These are phyloP conservation scores for Penicillium manginii DNA, from an alignment of 495 filamentous ascomycete species.

Conservation along the genomic window DNA sequence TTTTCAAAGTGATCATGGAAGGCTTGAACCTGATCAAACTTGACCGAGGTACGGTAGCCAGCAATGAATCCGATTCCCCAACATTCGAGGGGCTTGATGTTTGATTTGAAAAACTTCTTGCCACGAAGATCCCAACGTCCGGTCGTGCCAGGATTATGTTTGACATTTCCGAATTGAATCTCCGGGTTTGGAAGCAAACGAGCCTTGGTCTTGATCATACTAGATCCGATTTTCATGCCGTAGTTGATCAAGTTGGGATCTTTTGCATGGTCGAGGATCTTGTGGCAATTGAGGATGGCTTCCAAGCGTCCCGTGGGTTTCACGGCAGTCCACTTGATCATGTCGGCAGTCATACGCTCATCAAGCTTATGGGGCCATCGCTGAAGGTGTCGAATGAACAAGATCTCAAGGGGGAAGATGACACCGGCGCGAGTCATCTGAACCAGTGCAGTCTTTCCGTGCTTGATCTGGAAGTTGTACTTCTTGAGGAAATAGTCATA, in stretches of 20 bases:
- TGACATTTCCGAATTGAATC: slow-evolving; percentile 62
- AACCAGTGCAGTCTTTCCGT: slow-evolving; percentile 67
- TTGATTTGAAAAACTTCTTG: slow-evolving; percentile 69
- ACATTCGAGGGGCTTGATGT: slow-evolving; percentile 58
- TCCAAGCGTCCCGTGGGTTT: slow-evolving; percentile 64
- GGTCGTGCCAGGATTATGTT: slow-evolving; percentile 54
- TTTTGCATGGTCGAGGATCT: slow-evolving; percentile 64
- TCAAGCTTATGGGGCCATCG: slow-evolving; percentile 80
- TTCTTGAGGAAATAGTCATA: slow-evolving; percentile 68
- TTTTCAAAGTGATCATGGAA: slow-evolving; percentile 65
- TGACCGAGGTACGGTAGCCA: slow-evolving; percentile 43
- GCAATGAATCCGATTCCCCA: slow-evolving; percentile 72
- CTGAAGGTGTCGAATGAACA: slow-evolving; percentile 65
- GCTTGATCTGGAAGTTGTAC: slow-evolving; percentile 70
- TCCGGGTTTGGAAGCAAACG: slow-evolving; percentile 72
- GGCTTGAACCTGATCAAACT: slow-evolving; percentile 46
- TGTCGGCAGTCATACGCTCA: slow-evolving; percentile 64
- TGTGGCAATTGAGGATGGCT: slow-evolving; percentile 66
- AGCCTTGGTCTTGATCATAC: slow-evolving; percentile 67
- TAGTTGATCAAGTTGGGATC: slow-evolving; percentile 72
- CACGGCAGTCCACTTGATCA: slow-evolving; percentile 85
- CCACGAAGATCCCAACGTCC: slow-evolving; percentile 89
- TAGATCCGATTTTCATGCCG: slow-evolving; percentile 64
- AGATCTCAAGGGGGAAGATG: slow-evolving; percentile 78
- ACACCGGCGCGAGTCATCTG: slow-evolving; percentile 67